These are phyloP conservation scores for Marasmius tenuissimus DNA, from an alignment of 1,284 basidiomycete species.

Conservation along the genomic window DNA sequence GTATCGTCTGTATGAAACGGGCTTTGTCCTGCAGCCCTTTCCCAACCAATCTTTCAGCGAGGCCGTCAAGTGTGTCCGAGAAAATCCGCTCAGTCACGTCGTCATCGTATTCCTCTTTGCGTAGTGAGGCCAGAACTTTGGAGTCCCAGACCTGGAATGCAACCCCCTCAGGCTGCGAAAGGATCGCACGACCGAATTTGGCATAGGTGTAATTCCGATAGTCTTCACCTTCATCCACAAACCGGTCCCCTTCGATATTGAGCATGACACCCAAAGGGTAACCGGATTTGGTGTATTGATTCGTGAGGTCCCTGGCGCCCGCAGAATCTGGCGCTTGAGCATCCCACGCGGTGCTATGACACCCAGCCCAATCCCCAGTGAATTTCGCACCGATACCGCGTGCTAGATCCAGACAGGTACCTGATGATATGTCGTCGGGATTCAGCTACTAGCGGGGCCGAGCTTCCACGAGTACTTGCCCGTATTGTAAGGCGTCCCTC, in stretches of 20 bases:
- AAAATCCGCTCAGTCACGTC: constrained; percentile 54
- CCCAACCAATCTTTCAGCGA: constrained; percentile 46
- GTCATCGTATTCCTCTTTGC: constrained; percentile 66
- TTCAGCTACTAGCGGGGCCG: neutral
- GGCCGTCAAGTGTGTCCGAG: constrained; percentile 46
- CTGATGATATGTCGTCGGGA: constrained; percentile 25
- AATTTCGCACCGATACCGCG: constrained; percentile 51
- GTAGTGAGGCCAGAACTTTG: constrained; percentile 40
- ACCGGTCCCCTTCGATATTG: constrained; percentile 54
- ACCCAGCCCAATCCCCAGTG: constrained; percentile 59
- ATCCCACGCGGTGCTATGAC: constrained; percentile 73
- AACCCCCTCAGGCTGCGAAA: constrained; percentile 53
- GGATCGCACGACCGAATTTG: constrained; percentile 59
- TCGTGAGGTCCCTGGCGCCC: constrained; percentile 58
- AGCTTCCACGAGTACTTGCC: neutral
- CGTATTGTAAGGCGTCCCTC: constrained; percentile 68
- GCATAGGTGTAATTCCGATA: constrained; percentile 74
- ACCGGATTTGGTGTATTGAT: constrained; percentile 71
- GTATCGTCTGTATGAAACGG: constrained; percentile 45
- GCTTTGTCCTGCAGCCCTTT: constrained; percentile 46
- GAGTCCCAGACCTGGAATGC: constrained; percentile 68
- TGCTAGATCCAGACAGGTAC: constrained; percentile 60
- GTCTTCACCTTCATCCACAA: constrained; percentile 71
- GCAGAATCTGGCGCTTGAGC: constrained; percentile 51
- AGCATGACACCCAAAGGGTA: constrained; percentile 72